Evolutionary conservation across 2,329 filamentous ascomycete genomes (phyloP).

Genomic region (Aureobasidium subglaciale): DNA sequence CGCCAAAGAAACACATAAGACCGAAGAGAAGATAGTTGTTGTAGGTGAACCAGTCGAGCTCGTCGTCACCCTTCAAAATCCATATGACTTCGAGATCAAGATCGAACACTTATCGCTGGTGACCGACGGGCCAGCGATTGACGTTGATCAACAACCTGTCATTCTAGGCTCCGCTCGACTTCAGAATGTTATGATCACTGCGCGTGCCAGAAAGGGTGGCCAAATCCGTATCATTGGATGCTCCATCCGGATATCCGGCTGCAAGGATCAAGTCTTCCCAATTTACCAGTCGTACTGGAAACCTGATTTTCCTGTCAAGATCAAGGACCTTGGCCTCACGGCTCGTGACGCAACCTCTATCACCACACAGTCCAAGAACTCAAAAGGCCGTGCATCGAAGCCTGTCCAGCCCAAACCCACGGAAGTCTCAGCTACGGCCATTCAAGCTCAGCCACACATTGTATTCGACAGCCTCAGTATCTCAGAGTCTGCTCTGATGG

Average conservation of each 20-base stretch:
- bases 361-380: background rate
- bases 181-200: conserved; percentile 66
- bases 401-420: conserved; percentile 27
- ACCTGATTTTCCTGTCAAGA: conserved; percentile 60
- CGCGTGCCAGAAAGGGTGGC: conserved; percentile 61
- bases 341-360: background rate
- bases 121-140: conserved; percentile 65
- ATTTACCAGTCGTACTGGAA: conserved; percentile 75
- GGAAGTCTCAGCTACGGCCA: conserved; percentile 62
- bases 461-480: conserved; percentile 69
- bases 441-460: conserved; percentile 70
- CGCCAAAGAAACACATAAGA: conserved; percentile 55
- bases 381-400: conserved; percentile 19
- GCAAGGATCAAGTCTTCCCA: conserved; percentile 73
- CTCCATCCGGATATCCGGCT: conserved; percentile 70
- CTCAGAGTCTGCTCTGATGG: conserved; percentile 79
- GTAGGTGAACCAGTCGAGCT: conserved; percentile 72
- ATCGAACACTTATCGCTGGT: conserved; percentile 75
- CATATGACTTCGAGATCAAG: conserved; percentile 86
- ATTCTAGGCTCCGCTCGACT: conserved; percentile 75
- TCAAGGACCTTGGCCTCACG: conserved; percentile 62
- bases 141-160: conserved; percentile 56
- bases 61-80: conserved; percentile 80
- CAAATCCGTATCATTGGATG: conserved; percentile 70
- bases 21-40: conserved; percentile 55